Percentiles rank a stretch among this genome's conserved stretches.
phyloP scores from a whole-genome alignment of 1,284 basidiomycete genomes.

The Vanrija sp. region DNA sequence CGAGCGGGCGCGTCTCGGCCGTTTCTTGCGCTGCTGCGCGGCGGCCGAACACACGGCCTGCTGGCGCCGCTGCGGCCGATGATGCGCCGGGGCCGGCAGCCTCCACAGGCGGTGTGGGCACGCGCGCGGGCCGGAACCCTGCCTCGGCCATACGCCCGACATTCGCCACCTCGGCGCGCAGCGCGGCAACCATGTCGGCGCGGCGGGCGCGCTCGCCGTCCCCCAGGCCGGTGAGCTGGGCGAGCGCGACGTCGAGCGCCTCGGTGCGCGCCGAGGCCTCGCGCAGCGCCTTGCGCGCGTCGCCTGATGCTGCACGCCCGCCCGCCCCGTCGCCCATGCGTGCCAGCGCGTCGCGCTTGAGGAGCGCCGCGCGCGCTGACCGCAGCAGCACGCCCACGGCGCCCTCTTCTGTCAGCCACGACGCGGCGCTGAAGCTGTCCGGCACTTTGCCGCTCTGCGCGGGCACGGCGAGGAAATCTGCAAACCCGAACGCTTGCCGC shows the following conservation, averaged over 20 bases:
- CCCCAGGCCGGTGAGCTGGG: constrained; percentile 59
- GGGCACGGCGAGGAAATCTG: constrained; percentile 80
- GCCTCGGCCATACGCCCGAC: constrained; percentile 45
- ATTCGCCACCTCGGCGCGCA: constrained; percentile 69
- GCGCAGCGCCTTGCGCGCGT: constrained; percentile 77
- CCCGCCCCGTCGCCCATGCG: constrained; percentile 68
- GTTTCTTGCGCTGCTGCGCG: constrained; percentile 68
- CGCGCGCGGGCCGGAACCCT: constrained; percentile 25
- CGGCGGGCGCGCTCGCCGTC: constrained; percentile 78
- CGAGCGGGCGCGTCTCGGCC: constrained; percentile 76
- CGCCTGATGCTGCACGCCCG: constrained; percentile 68
- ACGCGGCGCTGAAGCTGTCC: constrained; percentile 61
- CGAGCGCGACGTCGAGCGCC: constrained; percentile 65
- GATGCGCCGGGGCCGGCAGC: background rate
- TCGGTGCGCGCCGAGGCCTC: constrained; percentile 66
- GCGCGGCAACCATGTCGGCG: constrained; percentile 72
- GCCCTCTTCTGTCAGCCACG: constrained; percentile 80
- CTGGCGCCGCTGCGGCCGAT: constrained; percentile 19
- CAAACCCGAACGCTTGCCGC: constrained; percentile 74
- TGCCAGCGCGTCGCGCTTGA: constrained; percentile 77
- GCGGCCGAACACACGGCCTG: constrained; percentile 67
- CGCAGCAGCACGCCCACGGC: constrained; percentile 70
- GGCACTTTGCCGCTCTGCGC: constrained; percentile 10
- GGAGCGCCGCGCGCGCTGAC: constrained; percentile 73
- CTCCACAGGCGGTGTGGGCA: background rate